Percentiles rank a stretch among this genome's conserved stretches.
Conservation (phyloP, 2,329 filamentous ascomycete genomes). For the Phaeoacremonium minimum region DNA sequence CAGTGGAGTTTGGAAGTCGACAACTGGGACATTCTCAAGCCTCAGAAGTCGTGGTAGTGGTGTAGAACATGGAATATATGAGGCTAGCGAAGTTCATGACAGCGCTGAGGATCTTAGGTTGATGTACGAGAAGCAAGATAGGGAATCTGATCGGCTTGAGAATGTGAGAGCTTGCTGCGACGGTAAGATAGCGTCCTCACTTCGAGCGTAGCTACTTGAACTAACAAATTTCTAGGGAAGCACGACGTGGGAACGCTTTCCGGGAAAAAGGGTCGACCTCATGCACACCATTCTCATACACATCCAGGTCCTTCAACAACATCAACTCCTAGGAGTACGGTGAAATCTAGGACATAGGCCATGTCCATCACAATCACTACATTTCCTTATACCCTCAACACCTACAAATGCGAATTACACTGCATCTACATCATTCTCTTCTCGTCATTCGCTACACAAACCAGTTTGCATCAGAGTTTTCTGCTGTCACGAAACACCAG, state of each 20-base stretch:
- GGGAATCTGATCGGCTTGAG: conserved; percentile 76
- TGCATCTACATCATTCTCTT: too few relatives aligned
- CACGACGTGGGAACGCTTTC: conserved; percentile 66
- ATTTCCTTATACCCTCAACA: too few relatives aligned
- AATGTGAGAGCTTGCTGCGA: conserved; percentile 97
- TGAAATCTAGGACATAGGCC: conserved; percentile 16
- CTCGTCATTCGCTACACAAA: too few relatives aligned
- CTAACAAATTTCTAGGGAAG: conserved; percentile 50
- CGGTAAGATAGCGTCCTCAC: conserved; percentile 53
- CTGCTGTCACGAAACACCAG: conserved; percentile 14
- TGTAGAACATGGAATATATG: conserved; percentile 40
- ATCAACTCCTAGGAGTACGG: conserved; percentile 16
- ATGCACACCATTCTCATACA: conserved; percentile 25
- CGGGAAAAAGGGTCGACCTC: conserved; percentile 40
- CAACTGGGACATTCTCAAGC: conserved; percentile 47
- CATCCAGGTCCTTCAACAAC: conserved; percentile 16
- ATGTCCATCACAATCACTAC: neutral
- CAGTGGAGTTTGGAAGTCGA: conserved; percentile 55
- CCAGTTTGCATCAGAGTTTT: conserved; percentile 14
- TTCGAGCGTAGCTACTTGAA: neutral
- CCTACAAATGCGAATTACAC: too few relatives aligned
- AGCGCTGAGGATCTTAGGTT: conserved; percentile 79
- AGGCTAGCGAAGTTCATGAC: conserved; percentile 61
- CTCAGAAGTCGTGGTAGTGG: conserved; percentile 48
- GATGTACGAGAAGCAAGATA: conserved; percentile 74